Base-by-base conservation (phyloP, 768 basidiomycete species). In the Calvatia gigantea region DNA sequence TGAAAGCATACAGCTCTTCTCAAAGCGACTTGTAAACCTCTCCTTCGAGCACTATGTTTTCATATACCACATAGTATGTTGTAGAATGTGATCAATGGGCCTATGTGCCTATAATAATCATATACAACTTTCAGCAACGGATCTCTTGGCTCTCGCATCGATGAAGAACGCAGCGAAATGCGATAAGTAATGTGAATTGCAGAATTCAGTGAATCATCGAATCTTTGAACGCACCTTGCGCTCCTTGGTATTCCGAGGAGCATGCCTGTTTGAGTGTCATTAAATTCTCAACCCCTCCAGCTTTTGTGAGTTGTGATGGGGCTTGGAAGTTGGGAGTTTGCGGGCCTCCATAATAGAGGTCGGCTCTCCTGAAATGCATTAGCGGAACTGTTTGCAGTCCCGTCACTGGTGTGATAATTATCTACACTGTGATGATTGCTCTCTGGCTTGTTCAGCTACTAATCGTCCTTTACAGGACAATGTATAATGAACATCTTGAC, bases 171-270 rank as follows among this genome's bases (percentile, higher is more conserved):
- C 83, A 84, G 85, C 80, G 78, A 85, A 85, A 80, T 81, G 84
- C 79, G 80, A 85, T 83, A 85, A 78, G 82, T 86, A 85, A 85
- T 86, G 83, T 86, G 85, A 86, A 84, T 85, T 85, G 83, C 82
- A 83, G 82, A 83, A 81, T 83, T 81, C 81, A 83, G 83, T 85
- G 83, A 85, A 85, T 85, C 84, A 85, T 86, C 81, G 81, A 86
- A 83, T 85, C 82, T 85, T 86, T 85, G 83, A 86, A 86, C 79
- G 82, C 85, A 86, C 73, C 82, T 85, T 86, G 84, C 81, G 76
- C 85, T 77, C 79, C 75, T 78, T 81, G 82, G 84, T 81, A 84
- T 83, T 86, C 83, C 77, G 78, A 77, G 74, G 80, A 76, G 85
- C 78, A 85, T 80, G 81, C 79, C 81, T 79, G 85, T 85, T 84